Conservation (phyloP, 495 filamentous ascomycete species). For the Penicillium mononematosum region DNA sequence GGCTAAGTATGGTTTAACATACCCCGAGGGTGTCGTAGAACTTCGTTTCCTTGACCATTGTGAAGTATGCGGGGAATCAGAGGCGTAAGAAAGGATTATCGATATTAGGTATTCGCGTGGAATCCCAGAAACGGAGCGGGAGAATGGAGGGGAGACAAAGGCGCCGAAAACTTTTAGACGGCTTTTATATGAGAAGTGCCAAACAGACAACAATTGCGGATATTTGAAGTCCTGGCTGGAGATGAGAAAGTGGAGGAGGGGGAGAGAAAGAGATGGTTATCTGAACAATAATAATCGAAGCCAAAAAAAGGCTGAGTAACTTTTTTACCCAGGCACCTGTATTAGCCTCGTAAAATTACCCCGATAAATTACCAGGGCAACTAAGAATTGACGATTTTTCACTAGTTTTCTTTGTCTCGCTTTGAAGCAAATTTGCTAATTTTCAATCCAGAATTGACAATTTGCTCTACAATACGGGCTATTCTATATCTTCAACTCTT, state of each 20-base stretch:
- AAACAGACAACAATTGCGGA: conserved; percentile 11
- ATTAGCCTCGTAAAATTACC: conserved; percentile 7
- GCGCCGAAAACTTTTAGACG: conserved; percentile 9
- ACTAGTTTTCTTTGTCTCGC: conserved; percentile 6
- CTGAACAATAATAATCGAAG: conserved; percentile 27
- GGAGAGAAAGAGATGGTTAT: conserved; percentile 19
- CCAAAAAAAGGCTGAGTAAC: conserved; percentile 29
- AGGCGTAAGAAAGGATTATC: conserved; percentile 18
- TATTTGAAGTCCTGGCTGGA: conserved; percentile 18
- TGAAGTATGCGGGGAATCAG: conserved; percentile 32
- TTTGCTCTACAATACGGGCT: neutral
- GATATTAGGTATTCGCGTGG: conserved; percentile 8
- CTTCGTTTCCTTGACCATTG: conserved; percentile 89
- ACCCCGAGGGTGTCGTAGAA: conserved; percentile 85
- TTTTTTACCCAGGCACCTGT: conserved; percentile 29
- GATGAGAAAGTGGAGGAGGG: conserved; percentile 10
- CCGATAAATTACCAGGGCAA: conserved; percentile 24
- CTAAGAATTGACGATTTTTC: neutral
- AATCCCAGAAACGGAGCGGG: conserved; percentile 1
- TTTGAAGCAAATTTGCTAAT: neutral
- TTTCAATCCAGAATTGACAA: neutral
- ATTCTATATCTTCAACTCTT: conserved; percentile 14
- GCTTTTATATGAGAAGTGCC: conserved; percentile 11
- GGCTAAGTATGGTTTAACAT: conserved; percentile 36
- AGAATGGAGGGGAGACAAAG: conserved; percentile 8